Base-by-base conservation (phyloP, 768 basidiomycete genomes). In the Calocera cornea region DNA sequence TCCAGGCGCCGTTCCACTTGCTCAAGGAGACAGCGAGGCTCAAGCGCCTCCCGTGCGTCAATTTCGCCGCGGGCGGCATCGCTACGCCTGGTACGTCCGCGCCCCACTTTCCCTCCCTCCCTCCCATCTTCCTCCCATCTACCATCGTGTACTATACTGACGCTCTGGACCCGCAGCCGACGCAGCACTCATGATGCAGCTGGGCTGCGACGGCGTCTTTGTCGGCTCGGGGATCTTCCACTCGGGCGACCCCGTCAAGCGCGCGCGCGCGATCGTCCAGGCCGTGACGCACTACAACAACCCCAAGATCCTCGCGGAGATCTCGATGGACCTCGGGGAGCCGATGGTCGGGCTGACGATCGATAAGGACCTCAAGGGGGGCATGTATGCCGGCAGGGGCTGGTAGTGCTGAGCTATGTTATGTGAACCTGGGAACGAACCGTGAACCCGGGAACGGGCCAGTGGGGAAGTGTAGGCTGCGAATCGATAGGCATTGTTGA, bases 171-270 rank as follows among this genome's bases (percentile, higher is more conserved):
- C 44, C 5, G 67, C 77, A 86, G 93, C 91, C 71, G 95, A 99
- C 77, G 95, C 95, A 17, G 97, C 97, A 2, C 77, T 97, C 70
- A 97, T 97, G 95, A 98, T 98, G 95, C 93, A 95, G 74, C 84
- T 98, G 38, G 93, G 95, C 38, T 93, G 92, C 76, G 95, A 95
- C 74, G 93, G 95, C 81, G 95, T 99, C 34, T 99, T 99, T 72
- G 95, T 99, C 69, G 95, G 95, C 41, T 97, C 94, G 22, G 95
- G 95, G 63, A 95, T 98, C 74, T 97, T 97, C 86, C 86, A 90
- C 87, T 94, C 94, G 49, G 91, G 88, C 64, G 89, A 98, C 75
- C 93, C 97, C 24, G 92, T 88, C 44, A 95, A 93, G 76, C 86
- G 93, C 64, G 97, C 97, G 5, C 86, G 87, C 64, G 95, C 97